These are phyloP conservation scores for Remersonia thermophila DNA, from an alignment of 2,329 filamentous ascomycete genomes.

Conservation along the genomic window DNA sequence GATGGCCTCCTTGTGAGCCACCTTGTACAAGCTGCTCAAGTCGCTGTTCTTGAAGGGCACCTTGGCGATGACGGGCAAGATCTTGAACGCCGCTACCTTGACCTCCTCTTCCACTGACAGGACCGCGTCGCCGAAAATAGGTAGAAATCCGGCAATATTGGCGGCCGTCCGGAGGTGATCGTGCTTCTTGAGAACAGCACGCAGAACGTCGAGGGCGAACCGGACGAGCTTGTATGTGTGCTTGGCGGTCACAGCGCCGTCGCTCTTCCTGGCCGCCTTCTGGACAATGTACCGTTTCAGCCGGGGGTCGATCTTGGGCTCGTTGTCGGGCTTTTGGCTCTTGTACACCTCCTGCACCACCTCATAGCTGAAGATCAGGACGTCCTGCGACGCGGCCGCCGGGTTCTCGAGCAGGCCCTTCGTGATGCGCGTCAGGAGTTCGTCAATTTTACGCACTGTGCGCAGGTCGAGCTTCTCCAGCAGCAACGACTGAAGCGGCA, in stretches of 20 bases:
- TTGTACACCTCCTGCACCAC: constrained; percentile 79
- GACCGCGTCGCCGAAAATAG: constrained; percentile 77
- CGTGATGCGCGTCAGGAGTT: constrained; percentile 71
- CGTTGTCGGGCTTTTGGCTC: constrained; percentile 39
- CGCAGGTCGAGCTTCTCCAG: constrained; percentile 73
- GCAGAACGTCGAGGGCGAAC: constrained; percentile 78
- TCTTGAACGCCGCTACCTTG: constrained; percentile 72
- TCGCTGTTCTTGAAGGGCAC: constrained; percentile 65
- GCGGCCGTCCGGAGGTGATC: constrained; percentile 64
- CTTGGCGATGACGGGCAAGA: constrained; percentile 76
- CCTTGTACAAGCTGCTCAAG: constrained; percentile 50
- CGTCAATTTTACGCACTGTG: constrained; percentile 81
- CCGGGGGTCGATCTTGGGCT: constrained; percentile 46
- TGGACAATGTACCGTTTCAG: constrained; percentile 69
- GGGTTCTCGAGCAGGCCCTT: constrained; percentile 74
- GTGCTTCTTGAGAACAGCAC: constrained; percentile 76
- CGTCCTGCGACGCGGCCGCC: constrained; percentile 63
- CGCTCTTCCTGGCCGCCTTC: constrained; percentile 62
- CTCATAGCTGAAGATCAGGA: constrained; percentile 91
- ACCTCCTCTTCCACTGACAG: constrained; percentile 83
- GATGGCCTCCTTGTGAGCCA: constrained; percentile 76
- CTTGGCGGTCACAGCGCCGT: constrained; percentile 59
- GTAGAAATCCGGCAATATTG: constrained; percentile 77
- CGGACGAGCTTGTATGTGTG: constrained; percentile 78
- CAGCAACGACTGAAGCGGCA: constrained; percentile 66